Evolutionary conservation across 768 basidiomycete genomes (phyloP), one percentile per base, ranked within the genome.

Genomic region (Neoboletus magnificus): DNA sequence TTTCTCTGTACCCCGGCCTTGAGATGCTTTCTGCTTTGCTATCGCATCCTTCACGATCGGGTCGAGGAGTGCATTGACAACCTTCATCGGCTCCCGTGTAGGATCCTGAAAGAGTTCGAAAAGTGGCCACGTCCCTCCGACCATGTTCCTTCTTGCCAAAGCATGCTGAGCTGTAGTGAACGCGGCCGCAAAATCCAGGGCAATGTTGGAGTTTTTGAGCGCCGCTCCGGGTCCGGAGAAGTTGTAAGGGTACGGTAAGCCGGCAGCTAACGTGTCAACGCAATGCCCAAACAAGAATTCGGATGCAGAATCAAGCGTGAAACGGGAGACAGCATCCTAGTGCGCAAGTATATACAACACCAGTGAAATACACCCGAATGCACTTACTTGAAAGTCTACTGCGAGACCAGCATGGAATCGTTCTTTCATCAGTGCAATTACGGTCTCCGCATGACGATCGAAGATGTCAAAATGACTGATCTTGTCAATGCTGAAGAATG

Each of bases 401-500:
- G 85, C 72, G 35, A 78, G 71, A 2, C 82, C 83, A 22, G 72
- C 67, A 5, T 62, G 52, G 29, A 82, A 73, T 9, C 83, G 75
- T 4, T 63, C 65, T 45, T 76, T 77, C 45, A 81, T 74, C 44
- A 76, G 67, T 5, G 65, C 58, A 6, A 87, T 67, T 6, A 79
- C 75, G n/a, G 77, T 69, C 41, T 77, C 74, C 5, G 79, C 75
- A 44, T 84, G 82, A 13, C 77, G 72, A 48, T 80, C 81, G 59
- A 86, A 86, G 30, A 80, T 82, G 25, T 85, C 80, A 50, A 86
- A 87, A 63, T 86, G 79, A 44, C 76, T 79, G 50, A 86, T 79
- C 32, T 79, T 73, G 33, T 87, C 85, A 42, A 76, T 77, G 51
- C 68, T 79, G 72, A 90, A 89, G 74, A 89, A 88, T 0, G 87